Percentiles rank a stretch among this genome's conserved stretches.
Evolutionary conservation across 2,329 filamentous ascomycete species (phyloP).

Genomic region (Tolypocladium cylindrosporum): DNA sequence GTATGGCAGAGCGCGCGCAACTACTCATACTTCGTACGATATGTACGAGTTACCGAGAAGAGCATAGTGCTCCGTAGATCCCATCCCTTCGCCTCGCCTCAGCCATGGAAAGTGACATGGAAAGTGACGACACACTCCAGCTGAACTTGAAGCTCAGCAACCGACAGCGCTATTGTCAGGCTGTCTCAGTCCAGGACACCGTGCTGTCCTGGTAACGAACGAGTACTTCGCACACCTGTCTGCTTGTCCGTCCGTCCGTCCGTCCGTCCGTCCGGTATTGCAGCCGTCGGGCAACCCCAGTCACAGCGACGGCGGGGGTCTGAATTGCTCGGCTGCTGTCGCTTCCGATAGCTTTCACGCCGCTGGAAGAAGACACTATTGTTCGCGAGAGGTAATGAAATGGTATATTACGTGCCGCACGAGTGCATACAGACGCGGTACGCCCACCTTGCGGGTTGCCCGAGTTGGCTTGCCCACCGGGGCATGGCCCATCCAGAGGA

Average conservation of each 20-base stretch:
- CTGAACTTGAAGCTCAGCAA: neutral
- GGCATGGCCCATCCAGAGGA: neutral
- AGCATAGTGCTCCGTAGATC: neutral
- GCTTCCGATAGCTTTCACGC: neutral
- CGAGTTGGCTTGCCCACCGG: neutral
- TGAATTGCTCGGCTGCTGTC: neutral
- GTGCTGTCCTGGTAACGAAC: too few species aligned
- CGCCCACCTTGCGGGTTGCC: neutral
- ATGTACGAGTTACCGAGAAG: neutral
- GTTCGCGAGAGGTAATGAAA: neutral
- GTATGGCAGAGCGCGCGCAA: neutral
- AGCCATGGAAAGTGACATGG: neutral
- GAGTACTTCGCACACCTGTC: too few species aligned
- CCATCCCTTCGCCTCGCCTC: neutral
- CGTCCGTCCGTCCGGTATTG: neutral
- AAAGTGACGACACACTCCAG: neutral
- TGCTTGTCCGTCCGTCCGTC: neutral
- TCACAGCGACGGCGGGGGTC: neutral
- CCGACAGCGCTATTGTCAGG: neutral
- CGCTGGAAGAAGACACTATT: neutral
- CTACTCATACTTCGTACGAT: neutral
- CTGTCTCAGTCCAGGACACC: neutral
- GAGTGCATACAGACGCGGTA: neutral
- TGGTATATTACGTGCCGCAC: neutral
- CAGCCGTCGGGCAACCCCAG: neutral